Conservation (phyloP, 2,329 filamentous ascomycete genomes). For the Sporothrix curviconia region DNA sequence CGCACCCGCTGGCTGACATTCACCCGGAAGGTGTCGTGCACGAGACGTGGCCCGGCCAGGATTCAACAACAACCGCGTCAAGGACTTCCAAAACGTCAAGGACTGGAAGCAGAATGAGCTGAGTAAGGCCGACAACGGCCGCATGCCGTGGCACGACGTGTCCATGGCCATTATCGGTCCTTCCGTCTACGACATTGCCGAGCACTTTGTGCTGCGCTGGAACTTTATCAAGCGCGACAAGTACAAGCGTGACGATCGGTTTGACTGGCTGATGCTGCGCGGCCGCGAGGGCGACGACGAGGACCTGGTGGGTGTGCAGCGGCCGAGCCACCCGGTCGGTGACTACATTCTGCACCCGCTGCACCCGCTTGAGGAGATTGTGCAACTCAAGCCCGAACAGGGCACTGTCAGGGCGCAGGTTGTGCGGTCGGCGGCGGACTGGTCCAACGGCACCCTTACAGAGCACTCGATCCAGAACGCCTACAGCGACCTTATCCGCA, state of each 20-base stretch:
- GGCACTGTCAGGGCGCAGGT: slow-evolving; percentile 78
- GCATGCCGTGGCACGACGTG: slow-evolving; percentile 98
- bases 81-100: slow-evolving; percentile 87
- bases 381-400: slow-evolving; percentile 39
- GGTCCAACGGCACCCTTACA: slow-evolving; percentile 82
- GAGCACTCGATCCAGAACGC: slow-evolving; percentile 86
- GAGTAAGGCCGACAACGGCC: slow-evolving; percentile 81
- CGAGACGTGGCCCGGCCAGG: slow-evolving; percentile 90
- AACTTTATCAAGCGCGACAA: slow-evolving; percentile 97
- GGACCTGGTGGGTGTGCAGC: slow-evolving; percentile 79
- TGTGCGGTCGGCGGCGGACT: slow-evolving; percentile 84
- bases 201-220: slow-evolving; percentile 92
- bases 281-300: slow-evolving; percentile 72
- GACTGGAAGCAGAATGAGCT: slow-evolving; percentile 93
- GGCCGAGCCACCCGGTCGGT: slow-evolving; percentile 82
- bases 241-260: slow-evolving; percentile 80
- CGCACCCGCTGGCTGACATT: slow-evolving; percentile 79
- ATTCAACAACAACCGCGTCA: slow-evolving; percentile 97
- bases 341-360: slow-evolving; percentile 79
- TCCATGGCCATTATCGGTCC: slow-evolving; percentile 86
- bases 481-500: slow-evolving; percentile 75
- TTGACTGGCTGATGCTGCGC: slow-evolving; percentile 78
- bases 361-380: slow-evolving; percentile 60
- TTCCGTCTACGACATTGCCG: slow-evolving; percentile 86
- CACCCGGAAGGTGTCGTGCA: slow-evolving; percentile 76